Base-by-base conservation (phyloP, 352 stramenopile genomes). In the Phytophthora brassicae region DNA sequence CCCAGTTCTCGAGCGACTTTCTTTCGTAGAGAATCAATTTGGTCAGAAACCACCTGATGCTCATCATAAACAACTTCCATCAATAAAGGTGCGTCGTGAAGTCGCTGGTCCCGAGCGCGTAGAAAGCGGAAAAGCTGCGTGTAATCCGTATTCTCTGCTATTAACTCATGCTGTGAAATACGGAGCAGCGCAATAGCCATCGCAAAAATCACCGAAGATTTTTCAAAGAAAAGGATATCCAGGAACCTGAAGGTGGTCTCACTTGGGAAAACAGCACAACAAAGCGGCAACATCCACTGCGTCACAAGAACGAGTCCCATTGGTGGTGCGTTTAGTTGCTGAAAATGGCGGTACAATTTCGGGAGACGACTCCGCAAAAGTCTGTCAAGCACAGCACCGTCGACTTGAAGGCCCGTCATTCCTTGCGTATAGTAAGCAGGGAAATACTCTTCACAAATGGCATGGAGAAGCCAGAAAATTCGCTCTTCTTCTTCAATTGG, bases 211-310 rank as follows among this genome's bases (percentile, higher is more conserved):
- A 77, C 79, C 16, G 50, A 60, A 0, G 79, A 79, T 23, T 77
- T 68, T 57, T 89, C 77, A 22, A 77, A 74, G 36, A 91, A 59
- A 14, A 91, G 50, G 9, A 84, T 75, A 35, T 91, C 81, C 19
- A 91, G 57, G 24, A 89, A 62, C 8, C 79, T 74, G 44, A 87
- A 88, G 22, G 68, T 86, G 17, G 76, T 88, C 19, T 88, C 75
- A 23, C 73, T 86, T 3, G 81, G 81, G 45, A 91, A 88, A 7
- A 78, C 77, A 1, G 75, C 72, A n/a, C 79, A 88, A 46, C 82
- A 88, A 3, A 89, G 54, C 0, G 81, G 81, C 23, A 91, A 28
- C 8, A 91, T 43, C 81, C 81, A 91, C n/a, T 84, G 76, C 5
- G 75, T 89, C 16, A 82, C 75, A 1, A 91, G 68, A 22, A 91